Evolutionary conservation across 805 yeast species (phyloP).

Genomic region (Teunomyces cretensis): DNA sequence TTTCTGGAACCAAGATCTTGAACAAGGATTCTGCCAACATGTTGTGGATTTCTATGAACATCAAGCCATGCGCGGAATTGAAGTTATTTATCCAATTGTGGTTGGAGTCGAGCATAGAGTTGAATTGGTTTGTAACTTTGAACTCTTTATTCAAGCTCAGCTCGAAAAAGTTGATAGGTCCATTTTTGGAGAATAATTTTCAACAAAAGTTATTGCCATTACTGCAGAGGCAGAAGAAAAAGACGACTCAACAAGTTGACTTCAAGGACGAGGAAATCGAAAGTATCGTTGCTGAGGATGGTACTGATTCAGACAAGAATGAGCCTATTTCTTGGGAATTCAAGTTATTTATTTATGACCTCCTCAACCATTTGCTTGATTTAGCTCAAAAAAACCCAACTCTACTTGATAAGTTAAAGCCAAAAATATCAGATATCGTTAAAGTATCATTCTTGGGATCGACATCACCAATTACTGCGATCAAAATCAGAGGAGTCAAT

Average conservation of each 20-base stretch:
- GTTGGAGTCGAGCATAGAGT: slow-evolving; percentile 51
- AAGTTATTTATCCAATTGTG: slow-evolving; percentile 53
- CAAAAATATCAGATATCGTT: slow-evolving; percentile 62
- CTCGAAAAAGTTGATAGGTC: slow-evolving; percentile 41
- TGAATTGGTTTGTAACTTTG: slow-evolving; percentile 60
- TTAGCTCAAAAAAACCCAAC: slow-evolving; percentile 42
- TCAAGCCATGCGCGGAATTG: slow-evolving; percentile 47
- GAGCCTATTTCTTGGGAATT: slow-evolving; percentile 62
- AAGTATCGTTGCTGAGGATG: slow-evolving; percentile 36
- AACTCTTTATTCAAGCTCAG: slow-evolving; percentile 49
- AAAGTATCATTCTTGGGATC: slow-evolving; percentile 80
- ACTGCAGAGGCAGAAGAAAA: slow-evolving; percentile 42
- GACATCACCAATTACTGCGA: slow-evolving; percentile 60
- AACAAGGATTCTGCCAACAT: slow-evolving; percentile 47
- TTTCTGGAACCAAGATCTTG: slow-evolving; percentile 46
- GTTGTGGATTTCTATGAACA: slow-evolving; percentile 59
- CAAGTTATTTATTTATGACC: slow-evolving; percentile 46
- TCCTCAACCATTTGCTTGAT: slow-evolving; percentile 43
- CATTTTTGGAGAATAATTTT: slow-evolving; percentile 36
- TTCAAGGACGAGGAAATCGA: slow-evolving; percentile 43
- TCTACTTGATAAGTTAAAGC: slow-evolving; percentile 42
- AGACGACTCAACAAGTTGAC: slow-evolving; percentile 24
- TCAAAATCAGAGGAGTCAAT: slow-evolving; percentile 65
- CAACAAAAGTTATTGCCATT: slow-evolving; percentile 43
- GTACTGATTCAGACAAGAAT: slow-evolving; percentile 41